Evolutionary conservation across 2,329 filamentous ascomycete genomes (phyloP).

Genomic region (Dactylonectria estremocensis): DNA sequence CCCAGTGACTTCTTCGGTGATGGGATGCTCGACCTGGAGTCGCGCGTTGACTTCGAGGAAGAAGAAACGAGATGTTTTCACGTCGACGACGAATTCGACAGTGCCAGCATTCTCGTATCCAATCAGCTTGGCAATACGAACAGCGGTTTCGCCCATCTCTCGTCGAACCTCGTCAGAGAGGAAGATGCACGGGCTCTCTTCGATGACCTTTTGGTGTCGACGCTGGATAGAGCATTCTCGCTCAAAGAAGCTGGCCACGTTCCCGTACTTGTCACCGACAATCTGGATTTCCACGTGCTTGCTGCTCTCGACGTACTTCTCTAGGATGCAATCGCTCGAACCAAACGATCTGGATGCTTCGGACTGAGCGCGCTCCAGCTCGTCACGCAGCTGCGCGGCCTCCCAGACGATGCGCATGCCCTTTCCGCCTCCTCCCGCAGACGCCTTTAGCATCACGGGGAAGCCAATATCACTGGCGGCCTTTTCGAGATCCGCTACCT

Average conservation of each 20-base stretch:
- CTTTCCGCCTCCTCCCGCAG: constrained; percentile 60
- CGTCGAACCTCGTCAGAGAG: constrained; percentile 42
- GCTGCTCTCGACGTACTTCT: constrained; percentile 55
- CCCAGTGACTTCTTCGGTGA: constrained; percentile 34
- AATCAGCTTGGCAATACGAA: constrained; percentile 50
- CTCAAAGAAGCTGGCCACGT: constrained; percentile 56
- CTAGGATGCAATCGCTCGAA: constrained; percentile 54
- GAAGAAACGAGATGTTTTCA: constrained; percentile 55
- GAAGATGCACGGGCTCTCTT: constrained; percentile 51
- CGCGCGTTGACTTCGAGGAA: constrained; percentile 63
- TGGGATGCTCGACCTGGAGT: constrained; percentile 61
- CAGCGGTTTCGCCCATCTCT: constrained; percentile 52
- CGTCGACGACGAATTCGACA: constrained; percentile 56
- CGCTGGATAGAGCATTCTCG: constrained; percentile 63
- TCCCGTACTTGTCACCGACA: constrained; percentile 57
- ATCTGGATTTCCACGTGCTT: constrained; percentile 64
- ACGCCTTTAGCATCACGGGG: constrained; percentile 61
- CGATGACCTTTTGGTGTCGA: constrained; percentile 63
- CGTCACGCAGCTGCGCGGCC: constrained; percentile 36
- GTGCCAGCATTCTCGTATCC: constrained; percentile 57
- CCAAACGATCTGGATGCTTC: constrained; percentile 56
- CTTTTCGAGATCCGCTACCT: constrained; percentile 24
- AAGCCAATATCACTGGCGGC: constrained; percentile 44
- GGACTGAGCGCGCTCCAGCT: constrained; percentile 49
- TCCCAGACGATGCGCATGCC: constrained; percentile 52